phyloP scores from a whole-genome alignment of 208 protist species.

The Endotrypanum monterogeii region DNA sequence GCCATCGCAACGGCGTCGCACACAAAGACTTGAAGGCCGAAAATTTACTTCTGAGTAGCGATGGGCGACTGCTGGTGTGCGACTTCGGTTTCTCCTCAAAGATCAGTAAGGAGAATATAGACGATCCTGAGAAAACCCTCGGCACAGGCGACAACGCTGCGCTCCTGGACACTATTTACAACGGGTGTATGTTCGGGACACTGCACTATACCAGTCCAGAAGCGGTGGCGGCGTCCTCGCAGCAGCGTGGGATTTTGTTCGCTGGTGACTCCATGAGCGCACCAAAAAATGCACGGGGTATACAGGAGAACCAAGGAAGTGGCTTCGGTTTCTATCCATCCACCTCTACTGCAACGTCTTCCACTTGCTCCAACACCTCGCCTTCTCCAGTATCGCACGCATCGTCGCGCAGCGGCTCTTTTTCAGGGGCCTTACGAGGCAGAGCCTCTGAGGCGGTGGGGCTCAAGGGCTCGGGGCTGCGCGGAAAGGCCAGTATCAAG shows the following conservation, averaged over 20 bases:
- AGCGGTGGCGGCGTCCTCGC: conserved; percentile 48
- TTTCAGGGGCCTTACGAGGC: not conserved
- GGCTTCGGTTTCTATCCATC: not conserved
- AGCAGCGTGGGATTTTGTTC: conserved; percentile 14
- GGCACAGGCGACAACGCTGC: conserved; percentile 40
- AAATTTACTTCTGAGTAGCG: conserved; percentile 81
- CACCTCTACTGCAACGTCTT: conserved; percentile 6
- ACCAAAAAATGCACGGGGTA: not conserved
- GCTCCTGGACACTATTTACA: conserved; percentile 32
- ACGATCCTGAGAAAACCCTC: conserved; percentile 49
- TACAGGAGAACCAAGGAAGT: not conserved
- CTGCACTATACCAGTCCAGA: conserved; percentile 89
- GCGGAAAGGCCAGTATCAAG: not conserved
- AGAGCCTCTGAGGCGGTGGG: not conserved
- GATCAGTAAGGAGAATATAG: conserved; percentile 47
- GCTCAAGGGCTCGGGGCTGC: not conserved
- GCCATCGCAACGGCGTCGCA: conserved; percentile 86
- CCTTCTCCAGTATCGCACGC: conserved; percentile 6
- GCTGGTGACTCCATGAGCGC: conserved; percentile 7
- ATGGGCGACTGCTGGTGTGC: conserved; percentile 79
- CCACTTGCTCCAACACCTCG: conserved; percentile 13
- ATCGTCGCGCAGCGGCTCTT: conserved; percentile 21
- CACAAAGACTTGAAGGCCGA: conserved; percentile 93
- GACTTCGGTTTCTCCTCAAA: conserved; percentile 92
- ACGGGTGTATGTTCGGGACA: conserved; percentile 59